Evolutionary conservation across 441 rosid genomes (phyloP).

Genomic region (Aquilaria agallochum): DNA sequence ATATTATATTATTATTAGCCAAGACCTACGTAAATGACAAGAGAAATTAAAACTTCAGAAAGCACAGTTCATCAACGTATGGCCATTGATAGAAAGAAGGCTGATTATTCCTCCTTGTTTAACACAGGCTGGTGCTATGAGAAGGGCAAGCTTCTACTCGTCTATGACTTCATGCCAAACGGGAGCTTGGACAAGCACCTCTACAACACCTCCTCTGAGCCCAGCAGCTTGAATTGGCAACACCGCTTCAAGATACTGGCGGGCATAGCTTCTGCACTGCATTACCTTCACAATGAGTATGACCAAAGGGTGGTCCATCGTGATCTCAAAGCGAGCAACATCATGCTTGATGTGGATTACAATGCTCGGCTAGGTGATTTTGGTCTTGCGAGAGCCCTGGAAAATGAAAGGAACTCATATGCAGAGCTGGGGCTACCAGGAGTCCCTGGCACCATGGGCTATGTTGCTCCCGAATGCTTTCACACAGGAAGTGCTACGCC

Average conservation of each 20-base stretch:
- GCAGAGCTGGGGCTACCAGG: constrained; percentile 35
- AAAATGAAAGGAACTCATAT: constrained; percentile 46
- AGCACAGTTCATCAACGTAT: no score
- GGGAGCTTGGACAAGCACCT: constrained; percentile 52
- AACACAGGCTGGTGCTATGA: constrained; percentile 54
- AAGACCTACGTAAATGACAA: no score
- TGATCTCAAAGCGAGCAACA: constrained; percentile 62
- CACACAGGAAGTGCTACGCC: constrained; percentile 49
- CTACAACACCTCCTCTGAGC: constrained; percentile 16
- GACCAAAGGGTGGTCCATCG: constrained; percentile 56
- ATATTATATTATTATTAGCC: no score
- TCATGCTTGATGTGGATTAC: constrained; percentile 42
- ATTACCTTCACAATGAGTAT: constrained; percentile 53
- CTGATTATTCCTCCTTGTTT: background rate
- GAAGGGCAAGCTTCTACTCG: constrained; percentile 43
- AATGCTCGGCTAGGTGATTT: constrained; percentile 55
- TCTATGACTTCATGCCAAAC: constrained; percentile 56
- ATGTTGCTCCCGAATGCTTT: constrained; percentile 58
- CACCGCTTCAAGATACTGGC: constrained; percentile 34
- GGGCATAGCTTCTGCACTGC: constrained; percentile 52
- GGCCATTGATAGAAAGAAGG: background rate
- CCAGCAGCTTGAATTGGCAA: constrained; percentile 27
- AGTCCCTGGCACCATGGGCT: constrained; percentile 44
- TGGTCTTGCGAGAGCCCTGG: constrained; percentile 52
- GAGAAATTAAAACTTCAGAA: no score